Conservation (phyloP, 805 yeast species). For the Ogataea nakhonphanomensis region DNA sequence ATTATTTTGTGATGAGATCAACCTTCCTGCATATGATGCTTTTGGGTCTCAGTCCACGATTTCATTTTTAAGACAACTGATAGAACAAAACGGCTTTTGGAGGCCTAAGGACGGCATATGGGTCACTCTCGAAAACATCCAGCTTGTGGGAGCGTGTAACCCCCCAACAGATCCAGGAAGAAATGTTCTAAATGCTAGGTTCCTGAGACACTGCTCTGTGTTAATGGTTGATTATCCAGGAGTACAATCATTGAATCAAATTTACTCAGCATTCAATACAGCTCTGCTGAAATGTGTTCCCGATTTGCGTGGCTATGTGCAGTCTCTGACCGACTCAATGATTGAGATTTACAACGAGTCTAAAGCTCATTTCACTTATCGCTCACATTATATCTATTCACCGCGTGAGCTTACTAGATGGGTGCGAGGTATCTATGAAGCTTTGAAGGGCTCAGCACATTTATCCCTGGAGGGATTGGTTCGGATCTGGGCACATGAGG, state of each 20-base stretch:
- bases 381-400: constrained; percentile 69
- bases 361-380: constrained; percentile 39
- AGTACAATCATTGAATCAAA: constrained; percentile 53
- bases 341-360: constrained; percentile 54
- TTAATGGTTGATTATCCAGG: constrained; percentile 82
- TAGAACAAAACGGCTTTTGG: constrained; percentile 81
- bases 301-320: constrained; percentile 49
- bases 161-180: constrained; percentile 84
- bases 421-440: constrained; percentile 65
- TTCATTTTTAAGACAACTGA: constrained; percentile 67
- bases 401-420: constrained; percentile 92
- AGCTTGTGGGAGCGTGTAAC: constrained; percentile 94
- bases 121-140: constrained; percentile 62
- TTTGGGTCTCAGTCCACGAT: constrained; percentile 74
- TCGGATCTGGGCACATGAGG: constrained; percentile 80
- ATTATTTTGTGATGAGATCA: constrained; percentile 88
- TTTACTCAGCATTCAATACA: constrained; percentile 56
- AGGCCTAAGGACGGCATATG: constrained; percentile 53
- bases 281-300: constrained; percentile 64
- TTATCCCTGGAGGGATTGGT: constrained; percentile 43
- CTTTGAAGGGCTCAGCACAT: constrained; percentile 21
- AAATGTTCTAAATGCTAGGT: constrained; percentile 50
- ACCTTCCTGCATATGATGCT: constrained; percentile 68
- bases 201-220: constrained; percentile 62
- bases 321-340: constrained; percentile 60